A percentile compares a stretch with the other conserved stretches of the same genome.
Conservation (phyloP, 2,329 filamentous ascomycete genomes). For the Berkeleyomyces rouxiae region DNA sequence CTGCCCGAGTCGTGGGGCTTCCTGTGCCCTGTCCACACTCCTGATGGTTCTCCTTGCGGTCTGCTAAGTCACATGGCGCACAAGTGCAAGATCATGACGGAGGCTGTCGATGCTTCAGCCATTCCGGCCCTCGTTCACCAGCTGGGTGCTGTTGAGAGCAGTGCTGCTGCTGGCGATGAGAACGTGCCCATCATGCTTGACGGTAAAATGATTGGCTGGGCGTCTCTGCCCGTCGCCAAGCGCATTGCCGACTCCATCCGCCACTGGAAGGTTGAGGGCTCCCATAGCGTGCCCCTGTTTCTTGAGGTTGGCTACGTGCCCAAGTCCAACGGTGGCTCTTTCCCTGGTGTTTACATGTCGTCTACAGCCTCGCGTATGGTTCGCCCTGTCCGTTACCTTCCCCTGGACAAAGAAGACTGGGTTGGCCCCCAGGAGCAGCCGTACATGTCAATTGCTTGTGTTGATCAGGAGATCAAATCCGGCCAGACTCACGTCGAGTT, state of each 20-base stretch:
- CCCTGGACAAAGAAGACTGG: constrained; percentile 69
- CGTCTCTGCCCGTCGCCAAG: constrained; percentile 65
- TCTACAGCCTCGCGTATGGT: constrained; percentile 76
- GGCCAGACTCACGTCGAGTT: constrained; percentile 89
- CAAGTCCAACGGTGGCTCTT: constrained; percentile 77
- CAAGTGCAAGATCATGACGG: constrained; percentile 79
- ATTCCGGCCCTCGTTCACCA: constrained; percentile 59
- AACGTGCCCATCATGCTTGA: constrained; percentile 83
- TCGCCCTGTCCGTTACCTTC: constrained; percentile 79
- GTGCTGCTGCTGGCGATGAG: constrained; percentile 64
- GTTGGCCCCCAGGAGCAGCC: constrained; percentile 92
- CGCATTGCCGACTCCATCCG: constrained; percentile 73
- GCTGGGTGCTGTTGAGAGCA: constrained; percentile 60
- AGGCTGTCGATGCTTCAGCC: constrained; percentile 53
- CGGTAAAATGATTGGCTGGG: constrained; percentile 79
- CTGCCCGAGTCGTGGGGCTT: constrained; percentile 97
- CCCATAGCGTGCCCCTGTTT: constrained; percentile 60
- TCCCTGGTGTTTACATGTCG: constrained; percentile 88
- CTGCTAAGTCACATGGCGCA: constrained; percentile 89
- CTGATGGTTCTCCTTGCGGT: constrained; percentile 88
- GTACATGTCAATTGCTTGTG: constrained; percentile 93
- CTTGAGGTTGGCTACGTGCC: constrained; percentile 89
- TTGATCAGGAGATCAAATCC: constrained; percentile 73
- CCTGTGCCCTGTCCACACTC: constrained; percentile 91
- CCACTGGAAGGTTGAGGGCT: constrained; percentile 88